Conservation (phyloP, 2,329 filamentous ascomycete species). For the Graphium sp. region DNA sequence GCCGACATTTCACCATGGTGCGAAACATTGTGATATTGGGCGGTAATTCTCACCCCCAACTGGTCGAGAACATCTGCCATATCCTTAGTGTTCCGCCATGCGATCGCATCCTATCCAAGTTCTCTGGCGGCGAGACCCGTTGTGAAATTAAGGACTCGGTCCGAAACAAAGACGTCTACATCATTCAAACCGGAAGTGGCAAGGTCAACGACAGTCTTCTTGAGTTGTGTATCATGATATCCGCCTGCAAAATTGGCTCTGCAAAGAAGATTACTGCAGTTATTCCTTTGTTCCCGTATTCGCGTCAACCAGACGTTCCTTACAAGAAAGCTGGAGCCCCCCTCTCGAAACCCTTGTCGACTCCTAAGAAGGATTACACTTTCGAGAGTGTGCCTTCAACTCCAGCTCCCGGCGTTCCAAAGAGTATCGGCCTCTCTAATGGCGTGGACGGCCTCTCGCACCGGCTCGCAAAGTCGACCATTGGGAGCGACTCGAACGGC, state of each 20-base stretch:
- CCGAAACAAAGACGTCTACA: conserved; percentile 96
- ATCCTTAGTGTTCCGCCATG: conserved; percentile 76
- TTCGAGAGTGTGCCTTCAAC: conserved; percentile 89
- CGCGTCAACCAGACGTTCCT: conserved; percentile 84
- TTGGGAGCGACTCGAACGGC: conserved; percentile 35
- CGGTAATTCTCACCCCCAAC: conserved; percentile 78
- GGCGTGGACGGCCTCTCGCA: conserved; percentile 54
- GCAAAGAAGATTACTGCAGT: conserved; percentile 88
- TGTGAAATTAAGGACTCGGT: conserved; percentile 96
- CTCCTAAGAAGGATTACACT: conserved; percentile 49
- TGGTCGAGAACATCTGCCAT: conserved; percentile 76
- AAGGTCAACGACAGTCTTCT: conserved; percentile 93
- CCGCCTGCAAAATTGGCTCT: conserved; percentile 90
- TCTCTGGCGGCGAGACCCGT: conserved; percentile 85
- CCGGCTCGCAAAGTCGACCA: conserved; percentile 51
- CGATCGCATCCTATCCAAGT: conserved; percentile 75
- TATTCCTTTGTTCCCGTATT: conserved; percentile 91
- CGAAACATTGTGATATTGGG: conserved; percentile 89
- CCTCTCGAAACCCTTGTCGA: conserved; percentile 44
- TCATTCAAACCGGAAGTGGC: conserved; percentile 85
- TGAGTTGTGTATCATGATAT: conserved; percentile 94
- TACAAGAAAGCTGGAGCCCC: conserved; percentile 94
- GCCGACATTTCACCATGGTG: conserved; percentile 46
- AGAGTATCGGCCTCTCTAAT: conserved; percentile 46
- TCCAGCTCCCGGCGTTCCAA: conserved; percentile 54